A percentile compares a stretch with the other conserved stretches of the same genome.
These are phyloP conservation scores for Puccinia brachypodii DNA, from an alignment of 1,284 basidiomycete species.

Conservation along the genomic window DNA sequence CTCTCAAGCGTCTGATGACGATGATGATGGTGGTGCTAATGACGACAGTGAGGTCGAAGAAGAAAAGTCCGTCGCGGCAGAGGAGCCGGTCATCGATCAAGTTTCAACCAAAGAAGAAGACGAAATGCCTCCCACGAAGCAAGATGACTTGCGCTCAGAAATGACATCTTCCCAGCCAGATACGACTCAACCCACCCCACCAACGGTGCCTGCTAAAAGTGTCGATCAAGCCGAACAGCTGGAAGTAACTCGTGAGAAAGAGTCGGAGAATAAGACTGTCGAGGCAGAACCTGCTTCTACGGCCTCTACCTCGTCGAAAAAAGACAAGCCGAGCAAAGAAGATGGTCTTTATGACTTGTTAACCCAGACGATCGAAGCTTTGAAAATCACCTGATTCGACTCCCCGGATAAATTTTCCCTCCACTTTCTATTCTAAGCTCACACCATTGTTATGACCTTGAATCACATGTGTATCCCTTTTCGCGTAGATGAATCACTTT, in stretches of 20 bases:
- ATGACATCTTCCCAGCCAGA: background rate
- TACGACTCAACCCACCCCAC: background rate
- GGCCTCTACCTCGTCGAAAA: conserved; percentile 5
- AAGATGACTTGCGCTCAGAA: background rate
- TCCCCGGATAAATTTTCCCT: no score
- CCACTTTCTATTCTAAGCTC: background rate
- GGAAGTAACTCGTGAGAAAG: background rate
- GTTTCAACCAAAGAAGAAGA: background rate
- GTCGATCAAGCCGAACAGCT: background rate
- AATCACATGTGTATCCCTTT: background rate
- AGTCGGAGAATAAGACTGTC: background rate
- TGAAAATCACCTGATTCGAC: conserved; percentile 18
- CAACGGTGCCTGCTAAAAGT: background rate
- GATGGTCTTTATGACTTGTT: conserved; percentile 26
- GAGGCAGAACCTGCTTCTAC: background rate
- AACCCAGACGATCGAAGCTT: conserved; percentile 30
- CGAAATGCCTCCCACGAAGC: background rate
- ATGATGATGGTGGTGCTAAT: conserved; percentile 15
- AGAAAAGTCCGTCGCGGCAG: background rate
- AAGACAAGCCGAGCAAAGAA: conserved; percentile 10
- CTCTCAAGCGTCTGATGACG: conserved; percentile 63
- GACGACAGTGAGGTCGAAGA: conserved; percentile 6
- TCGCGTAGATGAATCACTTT: background rate
- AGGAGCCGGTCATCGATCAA: background rate
- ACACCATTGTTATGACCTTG: no score